Conservation (phyloP, 768 basidiomycete species). For the Chiua virens region DNA sequence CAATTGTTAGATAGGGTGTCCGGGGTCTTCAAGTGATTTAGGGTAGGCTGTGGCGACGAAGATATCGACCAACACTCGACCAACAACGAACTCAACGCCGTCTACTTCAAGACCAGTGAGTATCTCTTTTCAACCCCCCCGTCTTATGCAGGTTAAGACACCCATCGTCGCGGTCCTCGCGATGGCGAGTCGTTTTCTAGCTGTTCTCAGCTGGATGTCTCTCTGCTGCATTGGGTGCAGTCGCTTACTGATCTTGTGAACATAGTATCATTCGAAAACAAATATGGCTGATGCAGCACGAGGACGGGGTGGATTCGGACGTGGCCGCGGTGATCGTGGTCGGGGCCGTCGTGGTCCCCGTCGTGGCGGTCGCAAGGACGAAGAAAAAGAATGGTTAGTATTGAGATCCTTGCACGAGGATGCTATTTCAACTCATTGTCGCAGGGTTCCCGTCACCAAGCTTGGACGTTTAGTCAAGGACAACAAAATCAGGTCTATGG, state of each 20-base stretch:
- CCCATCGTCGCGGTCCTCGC: neutral
- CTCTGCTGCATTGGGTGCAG: constrained; percentile 42
- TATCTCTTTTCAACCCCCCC: constrained; percentile 10
- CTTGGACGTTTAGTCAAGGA: constrained; percentile 99
- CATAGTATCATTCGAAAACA: constrained; percentile 25
- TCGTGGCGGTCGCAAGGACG: constrained; percentile 97
- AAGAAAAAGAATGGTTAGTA: constrained; percentile 97
- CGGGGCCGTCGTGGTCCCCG: constrained; percentile 78
- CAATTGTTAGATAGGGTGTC: constrained; percentile 8
- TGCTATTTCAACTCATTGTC: constrained; percentile 8
- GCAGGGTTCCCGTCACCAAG: constrained; percentile 96
- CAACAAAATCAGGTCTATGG: constrained; percentile 99
- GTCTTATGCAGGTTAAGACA: neutral
- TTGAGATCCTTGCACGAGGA: neutral
- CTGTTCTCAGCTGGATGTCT: constrained; percentile 48
- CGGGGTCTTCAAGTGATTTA: constrained; percentile 23
- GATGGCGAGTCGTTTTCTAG: neutral
- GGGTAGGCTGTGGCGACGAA: constrained; percentile 24
- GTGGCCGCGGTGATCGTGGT: constrained; percentile 72
- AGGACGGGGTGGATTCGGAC: constrained; percentile 89
- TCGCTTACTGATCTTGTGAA: constrained; percentile 25
- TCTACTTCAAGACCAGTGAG: constrained; percentile 40
- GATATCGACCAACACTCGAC: constrained; percentile 9
- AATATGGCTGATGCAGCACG: constrained; percentile 89
- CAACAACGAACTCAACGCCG: constrained; percentile 20